Percentiles rank a stretch among this genome's conserved stretches.
These are phyloP conservation scores for Fistulifera solaris DNA, from an alignment of 108 stramenopile species.

Conservation along the genomic window DNA sequence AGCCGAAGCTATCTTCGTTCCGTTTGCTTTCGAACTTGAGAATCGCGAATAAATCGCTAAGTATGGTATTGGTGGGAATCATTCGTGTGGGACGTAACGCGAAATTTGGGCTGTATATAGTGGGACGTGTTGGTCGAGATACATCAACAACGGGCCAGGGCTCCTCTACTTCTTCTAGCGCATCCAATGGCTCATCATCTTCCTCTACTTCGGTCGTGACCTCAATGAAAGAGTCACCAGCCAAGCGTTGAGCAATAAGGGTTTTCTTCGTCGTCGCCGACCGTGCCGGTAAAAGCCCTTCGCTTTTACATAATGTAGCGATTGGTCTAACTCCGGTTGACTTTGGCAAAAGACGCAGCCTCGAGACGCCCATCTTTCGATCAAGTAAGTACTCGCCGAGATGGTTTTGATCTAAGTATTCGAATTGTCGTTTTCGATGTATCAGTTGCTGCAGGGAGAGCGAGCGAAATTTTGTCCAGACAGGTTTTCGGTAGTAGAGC, in stretches of 20 bases:
- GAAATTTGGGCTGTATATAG: background rate
- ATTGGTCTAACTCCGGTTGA: slow-evolving; percentile 71
- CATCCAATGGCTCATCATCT: background rate
- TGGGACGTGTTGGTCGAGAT: background rate
- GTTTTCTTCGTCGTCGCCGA: background rate
- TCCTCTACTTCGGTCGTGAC: background rate
- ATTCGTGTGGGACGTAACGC: background rate
- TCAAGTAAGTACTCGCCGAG: slow-evolving; percentile 17
- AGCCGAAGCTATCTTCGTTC: slow-evolving; percentile 37
- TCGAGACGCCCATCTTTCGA: slow-evolving; percentile 57
- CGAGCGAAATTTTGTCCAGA: slow-evolving; percentile 60
- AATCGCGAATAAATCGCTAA: slow-evolving; percentile 52
- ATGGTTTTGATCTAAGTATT: slow-evolving; percentile 21
- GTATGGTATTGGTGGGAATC: slow-evolving; percentile 41
- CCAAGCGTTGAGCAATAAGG: background rate
- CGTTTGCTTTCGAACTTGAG: slow-evolving; percentile 49
- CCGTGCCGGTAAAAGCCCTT: background rate
- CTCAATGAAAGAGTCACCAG: background rate
- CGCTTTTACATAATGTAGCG: slow-evolving; percentile 23
- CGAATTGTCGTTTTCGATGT: slow-evolving; percentile 25
- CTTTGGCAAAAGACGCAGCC: slow-evolving; percentile 67
- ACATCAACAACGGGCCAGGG: background rate
- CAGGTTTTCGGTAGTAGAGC: slow-evolving; percentile 76
- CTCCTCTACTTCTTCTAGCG: slow-evolving; percentile 1
- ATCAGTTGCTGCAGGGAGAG: slow-evolving; percentile 45